Evolutionary conservation across 495 filamentous ascomycete species (phyloP).

Genomic region (Pseudoneurospora amorphoporcata): DNA sequence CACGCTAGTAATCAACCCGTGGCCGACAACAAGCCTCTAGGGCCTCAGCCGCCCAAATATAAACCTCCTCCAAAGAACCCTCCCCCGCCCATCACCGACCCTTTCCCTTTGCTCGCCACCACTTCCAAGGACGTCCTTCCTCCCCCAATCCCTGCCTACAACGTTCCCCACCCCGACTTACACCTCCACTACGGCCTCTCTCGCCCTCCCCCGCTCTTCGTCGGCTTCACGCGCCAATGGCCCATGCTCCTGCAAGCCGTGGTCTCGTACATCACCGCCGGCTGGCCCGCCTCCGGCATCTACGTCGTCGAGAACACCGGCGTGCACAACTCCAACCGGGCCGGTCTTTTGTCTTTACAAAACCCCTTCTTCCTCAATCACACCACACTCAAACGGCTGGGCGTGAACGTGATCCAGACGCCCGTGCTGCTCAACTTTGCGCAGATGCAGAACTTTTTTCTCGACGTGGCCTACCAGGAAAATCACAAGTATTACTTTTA

Average conservation of each 20-base stretch:
- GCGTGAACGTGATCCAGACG: constrained; percentile 45
- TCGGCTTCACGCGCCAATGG: constrained; percentile 50
- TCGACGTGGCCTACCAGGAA: constrained; percentile 43
- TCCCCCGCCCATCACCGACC: constrained; percentile 23
- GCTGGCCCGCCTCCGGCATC: constrained; percentile 50
- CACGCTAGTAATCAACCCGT: constrained; percentile 2
- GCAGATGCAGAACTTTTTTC: constrained; percentile 52
- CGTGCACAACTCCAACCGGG: constrained; percentile 42
- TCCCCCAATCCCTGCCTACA: constrained; percentile 34
- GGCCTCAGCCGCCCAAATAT: constrained; percentile 17
- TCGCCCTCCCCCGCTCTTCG: constrained; percentile 41
- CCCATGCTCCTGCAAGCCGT: constrained; percentile 47
- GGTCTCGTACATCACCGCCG: constrained; percentile 46
- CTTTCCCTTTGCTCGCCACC: constrained; percentile 22
- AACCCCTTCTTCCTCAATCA: constrained; percentile 54
- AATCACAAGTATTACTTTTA: constrained; percentile 50
- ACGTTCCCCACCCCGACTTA: constrained; percentile 23
- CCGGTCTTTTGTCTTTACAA: constrained; percentile 39
- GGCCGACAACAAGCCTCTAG: constrained; percentile 13
- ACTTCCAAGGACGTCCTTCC: constrained; percentile 11
- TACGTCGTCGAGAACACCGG: constrained; percentile 55
- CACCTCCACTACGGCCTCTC: constrained; percentile 22
- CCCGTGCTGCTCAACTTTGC: constrained; percentile 49
- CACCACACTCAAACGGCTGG: constrained; percentile 35
- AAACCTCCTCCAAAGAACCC: constrained; percentile 35